A percentile compares a stretch with the other conserved stretches of the same genome.
These are phyloP conservation scores for Fusarium newnesense DNA, from an alignment of 2,329 filamentous ascomycete species.

Conservation along the genomic window DNA sequence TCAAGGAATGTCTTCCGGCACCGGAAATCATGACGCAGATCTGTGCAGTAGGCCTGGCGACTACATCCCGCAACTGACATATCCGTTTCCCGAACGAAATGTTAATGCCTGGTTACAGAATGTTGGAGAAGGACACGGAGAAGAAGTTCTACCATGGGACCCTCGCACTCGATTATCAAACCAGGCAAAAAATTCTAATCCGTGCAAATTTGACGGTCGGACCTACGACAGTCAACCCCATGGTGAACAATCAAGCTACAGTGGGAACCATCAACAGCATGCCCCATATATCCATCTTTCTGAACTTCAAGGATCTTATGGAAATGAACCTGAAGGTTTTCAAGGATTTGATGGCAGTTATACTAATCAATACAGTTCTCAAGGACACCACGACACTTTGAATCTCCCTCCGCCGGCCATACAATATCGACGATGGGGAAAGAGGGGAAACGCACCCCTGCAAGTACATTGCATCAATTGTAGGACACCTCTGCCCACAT, in stretches of 20 bases:
- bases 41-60: background rate
- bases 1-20: no score
- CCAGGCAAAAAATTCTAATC: background rate
- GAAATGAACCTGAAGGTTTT: background rate
- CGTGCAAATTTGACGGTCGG: background rate
- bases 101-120: background rate
- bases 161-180: background rate
- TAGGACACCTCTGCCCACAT: background rate
- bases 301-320: background rate
- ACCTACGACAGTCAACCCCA: background rate
- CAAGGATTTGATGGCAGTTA: background rate
- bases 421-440: background rate
- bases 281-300: background rate
- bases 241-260: background rate
- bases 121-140: background rate
- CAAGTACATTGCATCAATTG: background rate
- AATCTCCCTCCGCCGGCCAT: no score
- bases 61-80: background rate
- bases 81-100: background rate
- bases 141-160: background rate
- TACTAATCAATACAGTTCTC: background rate
- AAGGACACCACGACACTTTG: accelerated
- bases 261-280: background rate
- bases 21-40: background rate
- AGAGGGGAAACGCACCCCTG: background rate